Evolutionary conservation across 129 eudicot species (phyloP), one percentile per base, ranked within the genome.

Genomic region (Lactuca saligna): DNA sequence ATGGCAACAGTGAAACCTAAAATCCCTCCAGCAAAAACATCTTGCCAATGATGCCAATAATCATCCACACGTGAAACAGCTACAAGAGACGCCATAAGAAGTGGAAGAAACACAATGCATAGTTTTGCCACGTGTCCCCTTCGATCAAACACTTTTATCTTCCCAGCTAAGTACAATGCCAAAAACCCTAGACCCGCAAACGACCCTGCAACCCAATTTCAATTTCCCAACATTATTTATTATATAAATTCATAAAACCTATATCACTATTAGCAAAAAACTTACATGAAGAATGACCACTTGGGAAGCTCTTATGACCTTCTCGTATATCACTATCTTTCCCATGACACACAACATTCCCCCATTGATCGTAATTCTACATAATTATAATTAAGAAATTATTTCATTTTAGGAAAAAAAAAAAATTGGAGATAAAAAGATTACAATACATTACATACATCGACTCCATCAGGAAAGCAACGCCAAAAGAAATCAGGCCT

Each of bases 261-360:
- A 69, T 57, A 70, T 29, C 6, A 42, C 14, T 57, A 20, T 33
- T 0, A 5, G 3, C 7, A 41, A 16, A 60, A 15, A 63, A 57
- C 91, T 84, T 82, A 92, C 98, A 84, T 66, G 95, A 88, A 61
- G 96, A 63, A 80, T 92, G 98, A 50, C 96, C 98, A 51, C 98
- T 92, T 34, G 98, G 98, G 72, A 92, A 92, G 63, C 98, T 92
- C 82, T 92, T 92, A 71, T 92, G 91, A 32, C 98, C 98, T 82
- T 92, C 96, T 83, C 73, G 81, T 70, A 92, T 86, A 15, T 69
- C 95, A 74, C 79, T 41, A 8, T 73, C 63, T 7, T 77, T 64
- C 42, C 98, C 98, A 61, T 72, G 81, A 80, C 98, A 92, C 54
- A 84, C 31, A 34, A 92, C 98, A 53, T 91, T 75, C 17, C 97